These are phyloP conservation scores for Cicer bijugum DNA, from an alignment of 306 rosid species.

Conservation along the genomic window DNA sequence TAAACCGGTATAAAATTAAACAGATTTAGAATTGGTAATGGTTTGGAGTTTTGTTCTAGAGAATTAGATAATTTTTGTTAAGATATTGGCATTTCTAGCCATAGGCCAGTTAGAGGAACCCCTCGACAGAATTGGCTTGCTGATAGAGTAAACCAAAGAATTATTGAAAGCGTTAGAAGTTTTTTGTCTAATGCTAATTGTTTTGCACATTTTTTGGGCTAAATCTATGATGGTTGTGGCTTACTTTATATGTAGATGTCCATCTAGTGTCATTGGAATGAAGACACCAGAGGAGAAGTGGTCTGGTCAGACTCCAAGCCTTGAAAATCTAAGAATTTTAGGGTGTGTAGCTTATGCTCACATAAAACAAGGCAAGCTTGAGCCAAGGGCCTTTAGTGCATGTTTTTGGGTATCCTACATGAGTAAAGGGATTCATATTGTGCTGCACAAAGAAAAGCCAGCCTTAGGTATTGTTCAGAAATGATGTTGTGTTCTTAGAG, in stretches of 20 bases:
- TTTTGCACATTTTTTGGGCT: not conserved
- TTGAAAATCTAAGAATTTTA: not conserved
- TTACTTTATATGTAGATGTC: not conserved
- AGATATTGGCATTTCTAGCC: not conserved
- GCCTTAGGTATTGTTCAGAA: not conserved
- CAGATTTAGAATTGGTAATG: too few relatives aligned
- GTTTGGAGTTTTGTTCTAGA: not conserved
- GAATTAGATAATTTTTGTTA: not conserved
- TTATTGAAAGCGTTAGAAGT: not conserved
- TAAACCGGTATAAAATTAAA: too few relatives aligned
- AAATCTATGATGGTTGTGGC: not conserved
- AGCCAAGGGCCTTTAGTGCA: not conserved
- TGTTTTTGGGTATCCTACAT: not conserved
- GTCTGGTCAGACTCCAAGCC: too few relatives aligned
- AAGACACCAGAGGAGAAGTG: not conserved
- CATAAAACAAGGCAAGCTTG: not conserved
- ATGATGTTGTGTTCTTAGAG: not conserved
- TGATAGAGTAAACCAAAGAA: not conserved
- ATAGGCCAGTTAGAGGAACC: not conserved
- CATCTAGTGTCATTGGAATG: not conserved
- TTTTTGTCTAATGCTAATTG: not conserved
- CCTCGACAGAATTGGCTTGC: not conserved
- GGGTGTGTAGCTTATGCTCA: constrained; percentile 10
- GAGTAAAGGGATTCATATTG: not conserved
- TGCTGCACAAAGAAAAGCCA: not conserved